phyloP scores from a whole-genome alignment of 2,329 filamentous ascomycete species.

The Aspergillus udagawae region DNA sequence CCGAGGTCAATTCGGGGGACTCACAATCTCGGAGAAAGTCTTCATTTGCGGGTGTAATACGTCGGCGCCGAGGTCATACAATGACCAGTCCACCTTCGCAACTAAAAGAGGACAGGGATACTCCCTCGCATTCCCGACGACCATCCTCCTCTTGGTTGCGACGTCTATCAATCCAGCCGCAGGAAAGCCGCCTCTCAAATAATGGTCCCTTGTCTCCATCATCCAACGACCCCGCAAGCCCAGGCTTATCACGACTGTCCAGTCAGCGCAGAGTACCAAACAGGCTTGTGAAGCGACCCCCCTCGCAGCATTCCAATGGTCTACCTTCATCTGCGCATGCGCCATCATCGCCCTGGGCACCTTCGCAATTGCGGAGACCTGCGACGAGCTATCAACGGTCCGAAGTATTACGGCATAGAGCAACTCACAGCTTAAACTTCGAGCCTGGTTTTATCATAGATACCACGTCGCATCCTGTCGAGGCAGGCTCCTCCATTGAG shows the following conservation, averaged over 20 bases:
- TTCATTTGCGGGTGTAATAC: conserved; percentile 26
- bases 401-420: conserved; percentile 47
- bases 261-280: conserved; percentile 45
- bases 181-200: conserved; percentile 45
- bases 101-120: conserved; percentile 22
- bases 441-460: conserved; percentile 19
- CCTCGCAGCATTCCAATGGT: conserved; percentile 49
- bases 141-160: conserved; percentile 53
- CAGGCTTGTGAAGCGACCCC: conserved; percentile 60
- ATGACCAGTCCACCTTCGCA: conserved; percentile 28
- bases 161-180: conserved; percentile 49
- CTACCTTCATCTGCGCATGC: conserved; percentile 30
- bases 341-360: conserved; percentile 37
- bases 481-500: conserved; percentile 6
- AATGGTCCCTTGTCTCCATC: conserved; percentile 52
- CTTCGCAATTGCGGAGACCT: conserved; percentile 54
- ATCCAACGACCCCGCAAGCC: conserved; percentile 51
- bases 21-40: conserved; percentile 21
- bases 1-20: conserved; percentile 10
- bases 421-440: conserved; percentile 29
- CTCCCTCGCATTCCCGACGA: conserved; percentile 28
- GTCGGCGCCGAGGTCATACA: conserved; percentile 36
- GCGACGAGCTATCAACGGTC: conserved; percentile 62
- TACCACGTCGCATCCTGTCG: conserved; percentile 1
- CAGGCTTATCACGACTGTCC: conserved; percentile 39